These are phyloP conservation scores for Hymenoscyphus infarciens DNA, from an alignment of 2,329 filamentous ascomycete genomes.

Conservation along the genomic window DNA sequence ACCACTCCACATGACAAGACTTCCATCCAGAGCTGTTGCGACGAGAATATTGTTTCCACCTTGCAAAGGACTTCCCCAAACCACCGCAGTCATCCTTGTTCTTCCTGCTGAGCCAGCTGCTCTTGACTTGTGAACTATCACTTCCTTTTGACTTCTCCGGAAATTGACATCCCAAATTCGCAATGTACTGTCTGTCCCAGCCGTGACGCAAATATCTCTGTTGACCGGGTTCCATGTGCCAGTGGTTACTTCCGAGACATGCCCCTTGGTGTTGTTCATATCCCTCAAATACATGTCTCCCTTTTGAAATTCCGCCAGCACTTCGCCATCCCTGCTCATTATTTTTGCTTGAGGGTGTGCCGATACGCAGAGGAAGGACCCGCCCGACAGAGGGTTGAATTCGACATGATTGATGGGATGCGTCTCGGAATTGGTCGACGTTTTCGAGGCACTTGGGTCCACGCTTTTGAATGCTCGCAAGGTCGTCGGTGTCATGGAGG, in stretches of 20 bases:
- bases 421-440: constrained; percentile 68
- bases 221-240: constrained; percentile 90
- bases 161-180: constrained; percentile 97
- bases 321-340: constrained; percentile 82
- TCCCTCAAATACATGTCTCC: constrained; percentile 98
- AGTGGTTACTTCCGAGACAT: constrained; percentile 85
- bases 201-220: constrained; percentile 80
- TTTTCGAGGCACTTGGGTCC: constrained; percentile 78
- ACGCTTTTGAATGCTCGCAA: constrained; percentile 90
- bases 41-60: constrained; percentile 78
- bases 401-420: constrained; percentile 83
- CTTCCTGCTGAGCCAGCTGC: constrained; percentile 84
- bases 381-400: constrained; percentile 79
- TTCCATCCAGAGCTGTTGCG: constrained; percentile 81
- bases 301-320: constrained; percentile 85
- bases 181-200: constrained; percentile 90
- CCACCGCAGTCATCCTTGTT: constrained; percentile 89
- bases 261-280: constrained; percentile 96
- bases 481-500: constrained; percentile 92
- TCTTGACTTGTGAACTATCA: constrained; percentile 93
- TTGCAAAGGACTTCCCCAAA: constrained; percentile 74
- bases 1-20: constrained; percentile 86
- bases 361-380: constrained; percentile 79
- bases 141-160: constrained; percentile 82
- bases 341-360: constrained; percentile 89